phyloP scores from a whole-genome alignment of 768 basidiomycete genomes.

The Sporobolomyces pararoseus region DNA sequence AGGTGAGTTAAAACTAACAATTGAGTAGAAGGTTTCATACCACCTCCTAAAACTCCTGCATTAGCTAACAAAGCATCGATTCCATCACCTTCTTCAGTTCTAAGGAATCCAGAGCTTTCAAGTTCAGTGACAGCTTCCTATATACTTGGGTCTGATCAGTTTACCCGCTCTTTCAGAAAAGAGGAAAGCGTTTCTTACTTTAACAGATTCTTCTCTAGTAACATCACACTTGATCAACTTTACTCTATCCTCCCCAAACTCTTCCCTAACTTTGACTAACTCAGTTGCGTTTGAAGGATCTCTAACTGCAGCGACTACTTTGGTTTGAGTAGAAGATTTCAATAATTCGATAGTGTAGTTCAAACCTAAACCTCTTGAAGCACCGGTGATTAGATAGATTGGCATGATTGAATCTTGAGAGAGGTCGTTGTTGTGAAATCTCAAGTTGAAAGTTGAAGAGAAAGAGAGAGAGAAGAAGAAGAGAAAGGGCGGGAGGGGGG shows the following conservation, averaged over 20 bases:
- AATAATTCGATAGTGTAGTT: constrained; percentile 44
- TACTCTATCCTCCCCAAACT: constrained; percentile 45
- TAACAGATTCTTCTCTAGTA: constrained; percentile 46
- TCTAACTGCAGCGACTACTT: constrained; percentile 48
- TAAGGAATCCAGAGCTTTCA: constrained; percentile 23
- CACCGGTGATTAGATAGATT: constrained; percentile 41
- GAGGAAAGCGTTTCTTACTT: constrained; percentile 43
- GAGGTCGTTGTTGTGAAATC: background rate
- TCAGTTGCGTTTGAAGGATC: constrained; percentile 40
- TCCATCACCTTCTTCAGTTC: background rate
- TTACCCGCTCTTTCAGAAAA: too few relatives aligned
- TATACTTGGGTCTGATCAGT: background rate
- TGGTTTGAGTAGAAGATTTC: constrained; percentile 22
- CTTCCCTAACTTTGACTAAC: constrained; percentile 28
- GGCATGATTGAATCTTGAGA: too few relatives aligned
- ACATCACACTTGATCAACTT: constrained; percentile 52
- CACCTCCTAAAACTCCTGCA: constrained; percentile 26
- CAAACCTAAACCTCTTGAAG: constrained; percentile 47
- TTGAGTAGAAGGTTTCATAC: background rate
- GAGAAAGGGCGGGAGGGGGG: too few relatives aligned
- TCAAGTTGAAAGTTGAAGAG: background rate
- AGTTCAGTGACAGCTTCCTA: constrained; percentile 37
- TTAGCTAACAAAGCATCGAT: constrained; percentile 34
- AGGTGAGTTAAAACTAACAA: constrained; percentile 1
- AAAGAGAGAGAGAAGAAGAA: background rate